Conservation (phyloP, 2,329 filamentous ascomycete genomes). For the Aspergillus vadensis region DNA sequence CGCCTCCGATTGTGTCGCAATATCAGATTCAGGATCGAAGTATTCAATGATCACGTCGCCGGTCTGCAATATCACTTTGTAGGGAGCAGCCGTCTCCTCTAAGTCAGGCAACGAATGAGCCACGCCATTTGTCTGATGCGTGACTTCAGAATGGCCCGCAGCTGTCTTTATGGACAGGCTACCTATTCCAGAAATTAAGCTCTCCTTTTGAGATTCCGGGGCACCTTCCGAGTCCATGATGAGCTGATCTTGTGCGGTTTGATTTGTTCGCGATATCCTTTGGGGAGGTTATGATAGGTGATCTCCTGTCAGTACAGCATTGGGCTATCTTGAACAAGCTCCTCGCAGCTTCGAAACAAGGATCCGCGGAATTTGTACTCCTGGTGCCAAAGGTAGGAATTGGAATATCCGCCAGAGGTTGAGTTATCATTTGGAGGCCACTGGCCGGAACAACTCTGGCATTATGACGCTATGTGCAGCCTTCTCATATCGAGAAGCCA, state of each 20-base stretch:
- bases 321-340: neutral
- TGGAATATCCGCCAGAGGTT: neutral
- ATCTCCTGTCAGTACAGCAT: neutral
- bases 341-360: neutral
- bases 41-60: slow-evolving; percentile 44
- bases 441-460: neutral
- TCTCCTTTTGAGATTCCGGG: neutral
- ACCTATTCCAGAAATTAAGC: neutral
- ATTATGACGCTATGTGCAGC: neutral
- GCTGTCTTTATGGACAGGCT: neutral
- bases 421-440: neutral
- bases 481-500: neutral
- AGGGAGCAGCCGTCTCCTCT: neutral
- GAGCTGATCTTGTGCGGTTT: neutral
- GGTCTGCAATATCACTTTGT: slow-evolving; percentile 25
- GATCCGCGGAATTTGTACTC: neutral
- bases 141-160: neutral
- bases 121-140: neutral
- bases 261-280: neutral
- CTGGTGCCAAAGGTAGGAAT: neutral
- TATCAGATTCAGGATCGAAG: slow-evolving; percentile 11
- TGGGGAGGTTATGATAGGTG: neutral
- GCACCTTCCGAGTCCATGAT: slow-evolving; percentile 30
- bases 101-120: neutral
- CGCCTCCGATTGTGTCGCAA: slow-evolving; percentile 8